Base-by-base conservation (phyloP, 2,329 filamentous ascomycete genomes). In the Aspergillus sp. region DNA sequence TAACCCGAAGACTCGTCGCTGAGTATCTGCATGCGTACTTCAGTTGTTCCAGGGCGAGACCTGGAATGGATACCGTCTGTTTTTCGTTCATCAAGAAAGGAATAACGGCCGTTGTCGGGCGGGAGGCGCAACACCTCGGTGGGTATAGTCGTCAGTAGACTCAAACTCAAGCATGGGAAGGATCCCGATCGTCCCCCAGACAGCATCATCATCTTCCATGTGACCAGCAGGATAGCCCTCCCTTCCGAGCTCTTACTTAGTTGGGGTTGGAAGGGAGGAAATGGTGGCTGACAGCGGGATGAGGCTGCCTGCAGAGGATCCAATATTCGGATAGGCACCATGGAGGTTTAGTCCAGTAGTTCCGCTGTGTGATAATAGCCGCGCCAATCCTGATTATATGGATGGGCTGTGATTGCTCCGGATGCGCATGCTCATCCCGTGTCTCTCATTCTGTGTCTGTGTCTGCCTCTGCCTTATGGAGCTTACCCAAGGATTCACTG, bases 31-130 rank as follows among this genome's bases (percentile, higher is more conserved):
- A 27, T 30, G 3, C 47, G 25, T 17, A 27, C 47, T 27, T 19
- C 6, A 49, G 15, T 27, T 50, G 47, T 23, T 30, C 30, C 47
- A 11, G 47, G 47, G 47, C 47, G 48, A 36, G 53, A 54, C 42
- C 41, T 21, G 23, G 21, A 51, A 52, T 60, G 30, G 21, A 39
- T 17, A 27, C 27, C 21, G 30, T 52, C 42, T 62, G 60, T 62
- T 62, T 62, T 62, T 62, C 54, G 57, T 53, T 60, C 41, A 55
- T 19, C 25, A 23, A n/a, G 39, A 44, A 25, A 52, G 39, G 19
- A n/a, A 51, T 27, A 44, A 27, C 23, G 39, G 42, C 52, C 52
- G 52, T 30, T 54, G 52, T 15, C 38, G 15, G 21, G 36, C 32
- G 36, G 21, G n/a, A 11, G 15, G n/a, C 15, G 17, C 23, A 21